Evolutionary conservation across 108 stramenopile genomes (phyloP).

Genomic region (Epithemia pelagica): DNA sequence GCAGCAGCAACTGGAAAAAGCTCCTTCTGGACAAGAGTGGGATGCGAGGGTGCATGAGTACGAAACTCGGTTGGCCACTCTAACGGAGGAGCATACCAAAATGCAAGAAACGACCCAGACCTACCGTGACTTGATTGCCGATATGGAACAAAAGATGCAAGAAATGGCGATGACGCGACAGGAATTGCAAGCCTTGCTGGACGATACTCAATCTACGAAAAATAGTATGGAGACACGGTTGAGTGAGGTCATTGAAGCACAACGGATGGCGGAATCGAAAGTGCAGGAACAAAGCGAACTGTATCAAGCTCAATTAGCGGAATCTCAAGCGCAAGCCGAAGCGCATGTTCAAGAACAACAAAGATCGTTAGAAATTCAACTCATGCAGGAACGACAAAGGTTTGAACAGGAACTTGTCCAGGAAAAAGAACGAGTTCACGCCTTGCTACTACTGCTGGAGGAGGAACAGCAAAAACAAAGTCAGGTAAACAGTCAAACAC

Average conservation of each 20-base stretch:
- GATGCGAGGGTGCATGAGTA: background rate
- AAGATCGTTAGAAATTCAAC: background rate
- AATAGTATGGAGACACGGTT: conserved; percentile 28
- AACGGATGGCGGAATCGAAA: conserved; percentile 27
- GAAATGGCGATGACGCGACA: conserved; percentile 18
- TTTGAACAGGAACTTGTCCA: background rate
- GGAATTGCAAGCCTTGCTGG: conserved; percentile 18
- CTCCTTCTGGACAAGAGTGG: background rate
- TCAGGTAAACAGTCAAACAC: too few species aligned
- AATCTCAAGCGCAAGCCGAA: background rate
- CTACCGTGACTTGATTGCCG: background rate
- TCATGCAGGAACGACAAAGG: background rate
- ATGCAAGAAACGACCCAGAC: background rate
- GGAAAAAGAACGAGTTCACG: background rate
- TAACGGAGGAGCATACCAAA: background rate
- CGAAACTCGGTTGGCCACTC: background rate
- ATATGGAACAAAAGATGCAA: conserved; percentile 3
- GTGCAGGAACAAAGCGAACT: conserved; percentile 17
- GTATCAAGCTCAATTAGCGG: background rate
- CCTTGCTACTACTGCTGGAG: background rate
- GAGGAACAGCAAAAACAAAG: too few species aligned
- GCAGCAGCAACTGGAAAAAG: background rate
- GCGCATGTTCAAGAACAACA: background rate
- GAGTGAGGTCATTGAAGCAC: conserved; percentile 15
- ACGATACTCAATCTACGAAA: conserved; percentile 24